Percentiles rank a stretch among this genome's conserved stretches.
phyloP scores from a whole-genome alignment of 2,329 filamentous ascomycete species.

The Trichophyton mentagrophytes region DNA sequence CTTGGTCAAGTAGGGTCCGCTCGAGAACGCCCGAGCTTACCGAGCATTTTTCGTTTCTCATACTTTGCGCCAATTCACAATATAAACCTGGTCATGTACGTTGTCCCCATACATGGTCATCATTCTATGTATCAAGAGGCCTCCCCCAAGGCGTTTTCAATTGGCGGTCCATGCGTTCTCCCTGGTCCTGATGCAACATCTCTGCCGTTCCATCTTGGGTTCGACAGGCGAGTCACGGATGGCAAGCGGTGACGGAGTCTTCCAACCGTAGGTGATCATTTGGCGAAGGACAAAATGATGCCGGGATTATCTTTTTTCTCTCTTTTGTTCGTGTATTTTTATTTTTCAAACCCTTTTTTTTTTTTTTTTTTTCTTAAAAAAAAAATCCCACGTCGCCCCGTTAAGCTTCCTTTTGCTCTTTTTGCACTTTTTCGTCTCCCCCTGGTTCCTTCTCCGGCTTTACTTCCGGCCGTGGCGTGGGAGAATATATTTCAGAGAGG shows the following conservation, averaged over 20 bases:
- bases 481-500: constrained; percentile 48
- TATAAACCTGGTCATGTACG: background rate
- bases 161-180: constrained; percentile 1
- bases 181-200: background rate
- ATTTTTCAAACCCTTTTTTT: background rate
- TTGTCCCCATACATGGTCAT: background rate
- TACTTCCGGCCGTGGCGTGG: constrained; percentile 23
- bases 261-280: constrained; percentile 1
- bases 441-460: background rate
- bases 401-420: background rate
- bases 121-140: background rate
- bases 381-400: background rate
- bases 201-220: background rate
- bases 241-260: background rate
- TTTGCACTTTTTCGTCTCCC: too few species aligned
- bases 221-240: background rate
- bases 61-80: background rate
- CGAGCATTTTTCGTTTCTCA: background rate
- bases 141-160: background rate
- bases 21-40: background rate
- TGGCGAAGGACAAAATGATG: background rate
- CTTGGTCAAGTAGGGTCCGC: background rate
- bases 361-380: background rate
- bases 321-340: background rate
- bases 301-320: background rate